These are phyloP conservation scores for Tuctoria greenei DNA, from an alignment of 176 grass and related monocot species.

Conservation along the genomic window DNA sequence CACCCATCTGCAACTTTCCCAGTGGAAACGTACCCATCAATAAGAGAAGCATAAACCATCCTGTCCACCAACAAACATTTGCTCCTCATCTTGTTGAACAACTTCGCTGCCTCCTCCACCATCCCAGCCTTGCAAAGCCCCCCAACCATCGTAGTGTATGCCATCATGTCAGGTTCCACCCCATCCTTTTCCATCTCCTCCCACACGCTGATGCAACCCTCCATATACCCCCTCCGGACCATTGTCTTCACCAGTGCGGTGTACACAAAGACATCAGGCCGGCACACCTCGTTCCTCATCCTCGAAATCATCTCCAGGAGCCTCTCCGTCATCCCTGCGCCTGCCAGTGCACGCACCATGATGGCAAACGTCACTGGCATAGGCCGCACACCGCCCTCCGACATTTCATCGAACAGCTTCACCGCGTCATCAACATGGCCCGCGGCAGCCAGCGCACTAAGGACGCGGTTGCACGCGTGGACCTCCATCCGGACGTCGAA, in stretches of 20 bases:
- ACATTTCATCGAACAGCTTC: slow-evolving; percentile 71
- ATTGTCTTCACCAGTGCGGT: slow-evolving; percentile 69
- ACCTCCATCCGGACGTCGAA: slow-evolving; percentile 62
- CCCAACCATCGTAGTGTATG: slow-evolving; percentile 63
- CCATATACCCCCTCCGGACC: slow-evolving; percentile 61
- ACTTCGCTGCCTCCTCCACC: slow-evolving; percentile 54
- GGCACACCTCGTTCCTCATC: slow-evolving; percentile 66
- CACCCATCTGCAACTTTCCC: slow-evolving; percentile 60
- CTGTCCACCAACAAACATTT: slow-evolving; percentile 71
- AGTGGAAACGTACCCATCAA: slow-evolving; percentile 55
- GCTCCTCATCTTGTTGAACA: slow-evolving; percentile 70
- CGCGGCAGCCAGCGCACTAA: slow-evolving; percentile 47
- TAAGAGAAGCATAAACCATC: slow-evolving; percentile 55
- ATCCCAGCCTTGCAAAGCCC: slow-evolving; percentile 62
- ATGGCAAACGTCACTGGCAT: slow-evolving; percentile 75
- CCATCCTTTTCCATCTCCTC: slow-evolving; percentile 74
- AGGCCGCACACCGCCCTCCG: slow-evolving; percentile 32
- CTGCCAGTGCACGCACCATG: slow-evolving; percentile 59
- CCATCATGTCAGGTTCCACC: slow-evolving; percentile 59
- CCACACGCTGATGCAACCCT: slow-evolving; percentile 80
- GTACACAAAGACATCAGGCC: slow-evolving; percentile 78
- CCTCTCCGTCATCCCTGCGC: slow-evolving; percentile 40
- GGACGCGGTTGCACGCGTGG: slow-evolving; percentile 73
- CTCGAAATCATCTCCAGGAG: slow-evolving; percentile 54
- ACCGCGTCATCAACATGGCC: slow-evolving; percentile 61